Evolutionary conservation across 2,329 filamentous ascomycete genomes (phyloP), one percentile per base, ranked within the genome.

Genomic region (Ampelomyces quisqualis): DNA sequence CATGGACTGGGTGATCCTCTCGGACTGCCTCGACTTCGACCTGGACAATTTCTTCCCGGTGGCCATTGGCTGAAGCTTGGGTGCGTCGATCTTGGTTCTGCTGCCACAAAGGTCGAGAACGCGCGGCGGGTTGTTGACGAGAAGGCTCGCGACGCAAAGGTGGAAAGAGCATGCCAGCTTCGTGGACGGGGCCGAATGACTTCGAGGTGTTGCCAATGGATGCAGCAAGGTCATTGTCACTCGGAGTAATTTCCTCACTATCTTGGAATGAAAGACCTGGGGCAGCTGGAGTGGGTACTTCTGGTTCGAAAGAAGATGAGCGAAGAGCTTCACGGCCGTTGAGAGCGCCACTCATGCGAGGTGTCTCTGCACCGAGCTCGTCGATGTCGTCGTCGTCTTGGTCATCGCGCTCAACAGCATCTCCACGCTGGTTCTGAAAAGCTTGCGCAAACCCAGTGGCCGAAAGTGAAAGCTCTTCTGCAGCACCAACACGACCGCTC

Each of bases 111-210:
- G 40, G 35, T 21, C 23, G 19, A 13, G n/a, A 15, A 9, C 3
- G 17, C n/a, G 20, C 13, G 19, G 31, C 31, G 7, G 29, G 26
- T 13, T 19, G 10, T 13, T 19, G 10, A 5, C 24, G 38, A 13
- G 38, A 21, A n/a, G 38, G 20, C 3, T 14, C 24, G 19, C 18
- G 31, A 17, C 23, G 31, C 14, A 30, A 10, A 10, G 21, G 31
- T 11, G 23, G 37, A 15, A 28, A 34, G 11, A 60, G 31, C 60
- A 67, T 64, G 4, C 64, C 64, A 24, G 59, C 58, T 38, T 68
- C 65, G 27, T 64, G 62, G 9, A 47, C 42, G 30, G 51, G 51
- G 11, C 65, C 65, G 28, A 64, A 68, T 1, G 63, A 67, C 35
- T 68, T 68, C 2, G 60, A 60, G 2, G 56, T 61, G 28, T 65